These are phyloP conservation scores for Aurifilum marmelostoma DNA, from an alignment of 2,329 filamentous ascomycete genomes.

Conservation along the genomic window DNA sequence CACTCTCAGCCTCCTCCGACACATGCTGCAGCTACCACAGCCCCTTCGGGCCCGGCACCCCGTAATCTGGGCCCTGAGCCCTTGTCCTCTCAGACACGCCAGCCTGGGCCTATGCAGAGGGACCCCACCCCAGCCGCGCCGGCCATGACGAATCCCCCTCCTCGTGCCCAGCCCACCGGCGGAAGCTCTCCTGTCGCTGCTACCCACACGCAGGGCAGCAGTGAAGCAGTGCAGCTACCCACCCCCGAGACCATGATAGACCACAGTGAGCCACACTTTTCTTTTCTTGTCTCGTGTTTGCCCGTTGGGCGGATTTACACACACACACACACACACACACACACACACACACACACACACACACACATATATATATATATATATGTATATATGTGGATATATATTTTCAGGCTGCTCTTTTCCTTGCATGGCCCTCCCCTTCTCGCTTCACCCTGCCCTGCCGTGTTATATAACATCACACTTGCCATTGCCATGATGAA, in stretches of 20 bases:
- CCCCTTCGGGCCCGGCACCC: slow-evolving; percentile 13
- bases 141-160: slow-evolving; percentile 31
- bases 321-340: no score
- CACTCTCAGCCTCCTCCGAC: slow-evolving; percentile 6
- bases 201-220: slow-evolving; percentile 33
- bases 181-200: slow-evolving; percentile 36
- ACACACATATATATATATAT: no score
- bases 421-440: no score
- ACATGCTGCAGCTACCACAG: slow-evolving; percentile 15
- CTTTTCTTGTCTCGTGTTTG: neutral
- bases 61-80: slow-evolving; percentile 20
- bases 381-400: neutral
- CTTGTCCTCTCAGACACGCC: slow-evolving; percentile 18
- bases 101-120: slow-evolving; percentile 18
- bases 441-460: no score
- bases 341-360: no score
- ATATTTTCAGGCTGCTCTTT: neutral
- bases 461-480: no score
- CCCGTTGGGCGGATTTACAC: neutral
- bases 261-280: slow-evolving; percentile 33
- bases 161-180: slow-evolving; percentile 32
- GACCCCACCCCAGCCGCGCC: slow-evolving; percentile 23
- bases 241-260: slow-evolving; percentile 42
- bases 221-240: slow-evolving; percentile 40
- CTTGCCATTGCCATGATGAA: neutral